These are phyloP conservation scores for Chrysophaeum taylorii DNA, from an alignment of 352 stramenopile genomes.

Conservation along the genomic window DNA sequence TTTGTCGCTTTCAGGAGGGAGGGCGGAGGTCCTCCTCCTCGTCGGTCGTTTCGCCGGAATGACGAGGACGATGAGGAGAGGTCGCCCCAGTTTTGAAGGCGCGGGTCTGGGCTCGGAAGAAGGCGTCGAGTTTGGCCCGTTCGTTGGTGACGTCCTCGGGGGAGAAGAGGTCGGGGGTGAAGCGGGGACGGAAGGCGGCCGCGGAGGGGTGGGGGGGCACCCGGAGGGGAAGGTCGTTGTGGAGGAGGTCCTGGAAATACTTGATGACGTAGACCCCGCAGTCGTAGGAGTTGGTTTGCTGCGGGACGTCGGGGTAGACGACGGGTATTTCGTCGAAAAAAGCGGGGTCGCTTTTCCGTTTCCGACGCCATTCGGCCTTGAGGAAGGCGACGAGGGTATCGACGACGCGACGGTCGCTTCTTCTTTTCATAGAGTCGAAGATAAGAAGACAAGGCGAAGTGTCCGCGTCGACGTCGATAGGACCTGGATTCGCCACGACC, in stretches of 20 bases:
- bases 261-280: constrained; percentile 36
- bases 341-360: too few relatives aligned
- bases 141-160: not conserved
- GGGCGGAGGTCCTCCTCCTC: too few relatives aligned
- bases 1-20: too few relatives aligned
- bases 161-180: not conserved
- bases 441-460: constrained; percentile 8
- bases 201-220: too few relatives aligned
- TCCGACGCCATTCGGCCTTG: constrained; percentile 1
- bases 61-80: too few relatives aligned
- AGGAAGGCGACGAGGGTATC: constrained; percentile 12
- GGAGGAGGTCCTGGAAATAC: constrained; percentile 25
- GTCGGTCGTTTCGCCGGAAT: too few relatives aligned
- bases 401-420: not conserved
- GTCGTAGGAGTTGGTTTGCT: constrained; percentile 33
- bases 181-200: not conserved
- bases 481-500: not conserved
- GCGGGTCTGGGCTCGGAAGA: too few relatives aligned
- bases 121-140: not conserved
- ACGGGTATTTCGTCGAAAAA: too few relatives aligned
- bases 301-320: constrained; percentile 6
- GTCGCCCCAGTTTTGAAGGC: too few relatives aligned
- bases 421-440: constrained; percentile 19
- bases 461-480: not conserved
- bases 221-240: not conserved